These are phyloP conservation scores for Neonectria sp. DNA, from an alignment of 2,329 filamentous ascomycete species.

Conservation along the genomic window DNA sequence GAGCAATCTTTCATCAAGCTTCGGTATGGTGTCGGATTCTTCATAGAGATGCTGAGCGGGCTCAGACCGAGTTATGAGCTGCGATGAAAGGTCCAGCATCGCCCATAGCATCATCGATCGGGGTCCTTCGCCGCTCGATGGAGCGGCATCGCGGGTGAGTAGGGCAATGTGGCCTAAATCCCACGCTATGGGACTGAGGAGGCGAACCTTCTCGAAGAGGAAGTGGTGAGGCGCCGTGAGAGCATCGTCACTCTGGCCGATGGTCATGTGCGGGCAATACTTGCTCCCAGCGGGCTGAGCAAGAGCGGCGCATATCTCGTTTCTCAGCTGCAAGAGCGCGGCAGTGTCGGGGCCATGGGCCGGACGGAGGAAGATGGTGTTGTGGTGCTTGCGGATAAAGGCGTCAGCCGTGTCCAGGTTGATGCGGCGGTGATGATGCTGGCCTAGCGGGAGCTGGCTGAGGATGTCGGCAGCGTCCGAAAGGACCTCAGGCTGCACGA, in stretches of 20 bases:
- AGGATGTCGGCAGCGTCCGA: slow-evolving; percentile 56
- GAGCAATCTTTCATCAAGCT: not conserved
- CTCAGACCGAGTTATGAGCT: slow-evolving; percentile 20
- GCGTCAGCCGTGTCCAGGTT: slow-evolving; percentile 59
- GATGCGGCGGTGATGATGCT: slow-evolving; percentile 41
- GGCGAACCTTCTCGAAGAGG: slow-evolving; percentile 66
- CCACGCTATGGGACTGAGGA: slow-evolving; percentile 66
- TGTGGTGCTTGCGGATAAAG: slow-evolving; percentile 65
- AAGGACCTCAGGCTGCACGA: slow-evolving; percentile 66
- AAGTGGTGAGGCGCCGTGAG: slow-evolving; percentile 63
- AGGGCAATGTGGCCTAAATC: slow-evolving; percentile 64
- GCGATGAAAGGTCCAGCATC: slow-evolving; percentile 56
- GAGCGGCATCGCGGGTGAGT: slow-evolving; percentile 62
- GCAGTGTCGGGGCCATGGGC: slow-evolving; percentile 19
- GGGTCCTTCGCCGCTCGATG: slow-evolving; percentile 47
- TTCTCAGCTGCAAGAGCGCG: slow-evolving; percentile 53
- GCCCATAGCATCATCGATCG: slow-evolving; percentile 72
- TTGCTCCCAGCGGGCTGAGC: slow-evolving; percentile 40
- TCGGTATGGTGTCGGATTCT: not conserved
- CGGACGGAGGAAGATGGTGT: slow-evolving; percentile 64
- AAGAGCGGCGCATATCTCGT: slow-evolving; percentile 54
- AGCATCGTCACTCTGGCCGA: slow-evolving; percentile 70
- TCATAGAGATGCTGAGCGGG: slow-evolving; percentile 26
- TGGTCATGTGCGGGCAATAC: slow-evolving; percentile 68
- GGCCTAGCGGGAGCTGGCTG: slow-evolving; percentile 29